Percentiles rank a stretch among this genome's conserved stretches.
phyloP scores from a whole-genome alignment of 1,284 basidiomycete genomes.

The Naganishia albida region DNA sequence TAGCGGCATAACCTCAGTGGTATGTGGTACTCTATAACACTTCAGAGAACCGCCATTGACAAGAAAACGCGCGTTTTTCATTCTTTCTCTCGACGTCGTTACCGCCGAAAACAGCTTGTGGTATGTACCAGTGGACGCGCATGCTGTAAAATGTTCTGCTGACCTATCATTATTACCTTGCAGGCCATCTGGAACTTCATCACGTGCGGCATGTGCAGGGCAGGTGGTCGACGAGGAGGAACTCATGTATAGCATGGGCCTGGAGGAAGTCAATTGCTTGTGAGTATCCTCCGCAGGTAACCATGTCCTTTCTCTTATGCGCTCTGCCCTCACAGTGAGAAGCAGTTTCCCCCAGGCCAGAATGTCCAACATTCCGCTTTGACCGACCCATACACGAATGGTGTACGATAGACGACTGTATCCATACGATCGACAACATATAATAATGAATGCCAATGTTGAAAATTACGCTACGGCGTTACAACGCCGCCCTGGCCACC shows the following conservation, averaged over 20 bases:
- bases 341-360: constrained; percentile 21
- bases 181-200: constrained; percentile 45
- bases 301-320: background rate
- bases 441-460: constrained; percentile 7
- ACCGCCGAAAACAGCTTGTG: no score
- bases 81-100: no score
- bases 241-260: constrained; percentile 23
- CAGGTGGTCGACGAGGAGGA: constrained; percentile 38
- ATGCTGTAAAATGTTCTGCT: no score
- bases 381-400: background rate
- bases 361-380: background rate
- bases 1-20: constrained; percentile 41
- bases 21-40: no score
- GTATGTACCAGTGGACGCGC: no score
- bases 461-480: background rate
- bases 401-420: constrained; percentile 7
- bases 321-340: background rate
- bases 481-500: background rate
- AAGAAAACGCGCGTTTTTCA: no score
- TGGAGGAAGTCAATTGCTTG: constrained; percentile 13
- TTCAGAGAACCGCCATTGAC: no score
- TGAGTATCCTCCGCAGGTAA: background rate
- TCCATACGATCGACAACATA: constrained; percentile 9
- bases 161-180: constrained; percentile 17
- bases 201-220: constrained; percentile 37